Percentiles rank a stretch among this genome's conserved stretches.
phyloP scores from a whole-genome alignment of 257 asterid genomes.

The Gynochthodes officinalis region DNA sequence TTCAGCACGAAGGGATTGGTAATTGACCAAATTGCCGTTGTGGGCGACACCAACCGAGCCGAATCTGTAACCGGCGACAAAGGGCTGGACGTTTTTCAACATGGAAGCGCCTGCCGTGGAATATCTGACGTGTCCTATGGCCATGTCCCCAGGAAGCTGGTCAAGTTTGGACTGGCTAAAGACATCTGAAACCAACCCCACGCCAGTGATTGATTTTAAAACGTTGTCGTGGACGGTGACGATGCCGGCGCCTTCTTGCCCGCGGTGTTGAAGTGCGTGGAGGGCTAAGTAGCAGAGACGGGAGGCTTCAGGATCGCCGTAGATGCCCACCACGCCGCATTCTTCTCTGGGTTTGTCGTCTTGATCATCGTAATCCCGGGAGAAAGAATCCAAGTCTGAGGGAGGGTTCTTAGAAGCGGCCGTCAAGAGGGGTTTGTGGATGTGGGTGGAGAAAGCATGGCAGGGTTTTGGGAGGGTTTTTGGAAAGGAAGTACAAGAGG shows the following conservation, averaged over 20 bases:
- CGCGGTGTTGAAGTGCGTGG: constrained; percentile 94
- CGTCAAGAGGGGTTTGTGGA: constrained; percentile 27
- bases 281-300: constrained; percentile 79
- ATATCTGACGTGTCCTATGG: constrained; percentile 92
- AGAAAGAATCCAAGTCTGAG: constrained; percentile 26
- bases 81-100: constrained; percentile 95
- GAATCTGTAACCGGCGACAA: constrained; percentile 78
- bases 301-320: constrained; percentile 88
- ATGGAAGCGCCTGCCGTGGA: constrained; percentile 93
- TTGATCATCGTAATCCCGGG: constrained; percentile 23
- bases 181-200: constrained; percentile 85
- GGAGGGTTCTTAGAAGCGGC: constrained; percentile 47
- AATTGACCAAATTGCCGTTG: constrained; percentile 91
- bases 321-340: constrained; percentile 92
- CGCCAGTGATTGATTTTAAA: constrained; percentile 73
- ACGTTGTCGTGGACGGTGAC: constrained; percentile 66
- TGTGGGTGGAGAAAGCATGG: constrained; percentile 7
- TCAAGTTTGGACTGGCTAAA: constrained; percentile 66
- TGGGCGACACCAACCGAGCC: constrained; percentile 97
- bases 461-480: constrained; percentile 36
- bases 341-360: constrained; percentile 83
- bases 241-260: constrained; percentile 95
- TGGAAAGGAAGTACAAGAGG: constrained; percentile 14
- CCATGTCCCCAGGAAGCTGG: constrained; percentile 69
- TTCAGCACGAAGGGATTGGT: constrained; percentile 61